Base-by-base conservation (phyloP, 176 grass and related monocot species). In the Oryza rufipogon region DNA sequence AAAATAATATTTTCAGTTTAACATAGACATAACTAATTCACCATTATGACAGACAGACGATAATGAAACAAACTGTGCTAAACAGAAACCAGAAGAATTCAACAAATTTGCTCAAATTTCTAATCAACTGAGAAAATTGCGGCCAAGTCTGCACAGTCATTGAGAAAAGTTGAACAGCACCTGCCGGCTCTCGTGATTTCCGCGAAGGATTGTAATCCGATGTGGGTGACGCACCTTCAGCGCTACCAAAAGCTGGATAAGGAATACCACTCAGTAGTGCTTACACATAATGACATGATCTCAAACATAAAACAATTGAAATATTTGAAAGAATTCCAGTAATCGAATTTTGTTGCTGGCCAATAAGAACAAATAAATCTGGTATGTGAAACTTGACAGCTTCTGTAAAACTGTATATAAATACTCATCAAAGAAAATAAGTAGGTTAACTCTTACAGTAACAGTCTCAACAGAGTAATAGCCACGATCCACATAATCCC, bases 391-490 rank as follows among this genome's bases (percentile, higher is more conserved):
- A 84, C 33, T 28, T 33, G 6, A 68, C 4, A 54, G 8, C 14
- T 39, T 66, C 4, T 45, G 26, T 25, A 61, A 70, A 75, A 75
- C 41, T 33, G 39, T 22, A 68, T 44, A 75, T 68, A 87, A 85
- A 30, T 64, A 19, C 41, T 63, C 39, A 36, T 51, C 0, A 11
- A 64, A 70, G 11, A 76, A 90, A 73, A 68, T 2, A 52, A 75
- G 39, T 16, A 70, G 47, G 8, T 69, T 42, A 56, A 42, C 74
- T 81, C 91, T 91, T 91, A 97, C 95, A 34, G 93, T 95, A 65
- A 98, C 96, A 75, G 96, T 98, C 90, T 98, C 96, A 80, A 98
- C 96, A 28, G 96, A 98, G 76, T 98, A 98, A 80, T 95, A 98
- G 12, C 96, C 96, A 89, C 96, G 96, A 65, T 98, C 96, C 3